Evolutionary conservation across 192 early-diverging fungal genomes (phyloP), one percentile per base, ranked within the genome.

Genomic region (Coemansia sp.): DNA sequence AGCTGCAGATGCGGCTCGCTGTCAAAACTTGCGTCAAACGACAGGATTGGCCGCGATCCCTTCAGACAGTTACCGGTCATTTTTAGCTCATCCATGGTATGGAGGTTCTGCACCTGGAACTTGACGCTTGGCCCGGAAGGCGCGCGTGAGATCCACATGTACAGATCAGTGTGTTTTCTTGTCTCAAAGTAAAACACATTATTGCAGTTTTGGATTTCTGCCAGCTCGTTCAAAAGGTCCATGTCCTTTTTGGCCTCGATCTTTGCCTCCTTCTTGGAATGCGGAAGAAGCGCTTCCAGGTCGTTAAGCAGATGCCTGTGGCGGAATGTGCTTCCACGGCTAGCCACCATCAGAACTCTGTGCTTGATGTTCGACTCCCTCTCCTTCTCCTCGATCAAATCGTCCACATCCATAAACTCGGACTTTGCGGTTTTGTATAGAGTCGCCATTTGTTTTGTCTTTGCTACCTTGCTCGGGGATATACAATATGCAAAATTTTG

Each of bases 61-160:
- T 97, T 97, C 50, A 99, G 83, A 76, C 93, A 96, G 84, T 99
- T 99, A 64, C 97, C 97, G 3, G 94, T 96, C 92, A 99, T 93
- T 60, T 93, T 93, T 33, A 99, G 88, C 77, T 99, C 97, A 73
- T 97, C 94, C 96, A 99, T 97, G 28, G 97, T 99, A 75, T 99
- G 97, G 61, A 99, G 89, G 75, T 96, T 97, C 72, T 94, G 91
- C 48, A 99, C 93, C 48, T 92, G 89, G 74, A 99, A 96, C 77
- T 96, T 96, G 60, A 93, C 90, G 60, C 89, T 90, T 14, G 97
- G 97, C 7, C 97, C 97, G 56, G 94, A 94, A 7, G 97, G 97
- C 11, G 96, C 92, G 75, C 93, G 93, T 28, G 90, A 84, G 56
- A 97, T 85, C 97, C 97, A 99, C 88, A 99, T 66, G 78, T 95